Evolutionary conservation across 371 early-diverging fungal genomes (phyloP), one percentile per base, ranked within the genome.

Genomic region (Mortierella sp.): DNA sequence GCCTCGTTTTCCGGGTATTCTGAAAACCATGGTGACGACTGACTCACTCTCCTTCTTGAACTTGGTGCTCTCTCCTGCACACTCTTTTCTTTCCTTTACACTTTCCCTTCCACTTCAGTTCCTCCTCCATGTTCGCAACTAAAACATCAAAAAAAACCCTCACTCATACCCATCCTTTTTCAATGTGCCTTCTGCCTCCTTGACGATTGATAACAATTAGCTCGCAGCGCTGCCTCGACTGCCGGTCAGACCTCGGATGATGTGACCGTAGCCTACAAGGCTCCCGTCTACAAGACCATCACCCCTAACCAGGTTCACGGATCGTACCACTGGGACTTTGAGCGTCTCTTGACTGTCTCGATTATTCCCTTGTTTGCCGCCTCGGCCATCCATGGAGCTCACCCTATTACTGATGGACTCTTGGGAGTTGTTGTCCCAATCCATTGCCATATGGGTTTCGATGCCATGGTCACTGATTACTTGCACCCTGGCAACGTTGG

Each of bases 301-400:
- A n/a, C 72, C 27, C 77, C 84, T 38, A 78, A 88, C 73, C 81
- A 84, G 74, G 73, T 88, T 27, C 88, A 91, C 82, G 96, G 96
- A 29, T 93, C 94, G 41, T 95, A 94, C 90, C 98, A 97, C 91
- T 98, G 98, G 98, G 91, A 93, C 90, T 87, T 94, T 78, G 98
- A 98, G 84, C 96, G 98, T 75, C 94, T 91, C 51, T 88, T 96
- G n/a, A 92, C 96, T 48, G 55, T 95, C 71, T 92, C 94, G 46
- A 87, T 95, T 75, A 87, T 97, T 54, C 97, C 98, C 56, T 87
- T 97, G 48, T 86, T 97, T 70, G 94, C 90, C 32, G 90, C 94
- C n/a, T 94, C 96, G 71, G 88, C 95, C 54, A 79, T 94, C 71
- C 89, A 90, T 58, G 98, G 98, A 58, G 91, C 97, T 48, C 91